These are phyloP conservation scores for Solanum bulbocastanum DNA, from an alignment of 257 asterid genomes.

Conservation along the genomic window DNA sequence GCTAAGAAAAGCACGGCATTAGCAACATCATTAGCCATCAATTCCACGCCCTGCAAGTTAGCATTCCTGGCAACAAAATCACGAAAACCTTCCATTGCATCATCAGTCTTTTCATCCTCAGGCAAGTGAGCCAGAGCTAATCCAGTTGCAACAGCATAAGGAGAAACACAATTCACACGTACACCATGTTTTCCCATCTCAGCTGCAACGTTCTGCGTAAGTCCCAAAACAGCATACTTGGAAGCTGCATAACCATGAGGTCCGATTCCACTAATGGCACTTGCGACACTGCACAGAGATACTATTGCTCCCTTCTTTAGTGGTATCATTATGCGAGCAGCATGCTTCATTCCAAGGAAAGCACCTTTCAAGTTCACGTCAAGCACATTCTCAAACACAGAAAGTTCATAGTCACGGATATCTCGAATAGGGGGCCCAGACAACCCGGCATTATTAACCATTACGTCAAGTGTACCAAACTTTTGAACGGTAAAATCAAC, in stretches of 20 bases:
- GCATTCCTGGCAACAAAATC: slow-evolving; percentile 41
- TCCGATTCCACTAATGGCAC: slow-evolving; percentile 42
- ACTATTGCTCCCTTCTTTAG: slow-evolving; percentile 65
- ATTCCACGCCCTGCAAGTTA: slow-evolving; percentile 74
- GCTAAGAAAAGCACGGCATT: slow-evolving; percentile 77
- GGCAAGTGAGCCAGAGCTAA: slow-evolving; percentile 67
- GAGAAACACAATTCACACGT: slow-evolving; percentile 83
- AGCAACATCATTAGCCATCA: slow-evolving; percentile 59
- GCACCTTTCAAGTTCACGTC: slow-evolving; percentile 68
- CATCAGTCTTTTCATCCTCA: slow-evolving; percentile 66
- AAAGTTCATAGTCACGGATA: slow-evolving; percentile 56
- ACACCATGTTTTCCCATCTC: slow-evolving; percentile 82
- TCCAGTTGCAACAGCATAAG: slow-evolving; percentile 66
- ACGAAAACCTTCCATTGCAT: slow-evolving; percentile 51
- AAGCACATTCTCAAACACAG: slow-evolving; percentile 52
- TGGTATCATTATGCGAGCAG: slow-evolving; percentile 84
- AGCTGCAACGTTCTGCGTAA: slow-evolving; percentile 74
- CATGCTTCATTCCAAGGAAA: slow-evolving; percentile 90
- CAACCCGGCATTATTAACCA: slow-evolving; percentile 87
- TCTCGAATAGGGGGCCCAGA: slow-evolving; percentile 66
- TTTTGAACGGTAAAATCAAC: slow-evolving; percentile 57
- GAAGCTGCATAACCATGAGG: slow-evolving; percentile 78
- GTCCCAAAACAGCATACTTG: slow-evolving; percentile 82
- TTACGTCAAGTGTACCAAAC: slow-evolving; percentile 72
- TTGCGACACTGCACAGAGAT: slow-evolving; percentile 55